Base-by-base conservation (phyloP, 1,139 yeast species). In the Yamadazyma atlantica region DNA sequence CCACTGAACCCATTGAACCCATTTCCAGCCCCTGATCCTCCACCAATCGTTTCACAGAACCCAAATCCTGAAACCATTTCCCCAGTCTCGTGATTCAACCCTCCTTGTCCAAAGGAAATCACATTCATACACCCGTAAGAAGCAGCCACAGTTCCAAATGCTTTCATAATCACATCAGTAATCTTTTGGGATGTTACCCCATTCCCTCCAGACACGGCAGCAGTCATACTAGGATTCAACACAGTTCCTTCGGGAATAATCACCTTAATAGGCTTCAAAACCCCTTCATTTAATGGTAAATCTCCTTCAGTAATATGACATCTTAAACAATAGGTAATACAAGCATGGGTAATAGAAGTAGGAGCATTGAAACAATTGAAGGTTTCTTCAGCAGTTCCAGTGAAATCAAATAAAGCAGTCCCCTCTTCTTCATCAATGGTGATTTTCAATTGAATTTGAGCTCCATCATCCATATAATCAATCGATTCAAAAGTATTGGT, bases 391-490 rank as follows among this genome's bases (percentile, higher is more conserved):
- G 73, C 60, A 3, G 75, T 67, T 9, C 85, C 85, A 2, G 70
- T 60, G 50, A 80, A 80, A 48, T 81, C 85, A 55, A 80, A 78
- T 4, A 57, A 54, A 1, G 81, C 80, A 15, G 66, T 60, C 10
- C 82, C 82, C 6, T 60, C 58, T 3, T 58, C 57, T 4, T 57
- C 62, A 35, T 67, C 60, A 30, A 78, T 64, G 12, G 66, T 65
- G 38, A 80, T 66, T 12, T 57, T 51, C 15, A 80, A 63, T 23
- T 61, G 49, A 31, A 81, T 73, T 18, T 62, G 62, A 2, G 85
- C 73, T 3, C 86, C 86, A 50, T 81, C 85, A 52, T 80, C 86
- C 66, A 80, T 70, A 42, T 53, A 71, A 46, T 80, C 86, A n/a
- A 52, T 59, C 16, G 84, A 77, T 11, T 46, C 46, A 13, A 81